Evolutionary conservation across 2,329 filamentous ascomycete genomes (phyloP).

Genomic region (Cadophora gregata): DNA sequence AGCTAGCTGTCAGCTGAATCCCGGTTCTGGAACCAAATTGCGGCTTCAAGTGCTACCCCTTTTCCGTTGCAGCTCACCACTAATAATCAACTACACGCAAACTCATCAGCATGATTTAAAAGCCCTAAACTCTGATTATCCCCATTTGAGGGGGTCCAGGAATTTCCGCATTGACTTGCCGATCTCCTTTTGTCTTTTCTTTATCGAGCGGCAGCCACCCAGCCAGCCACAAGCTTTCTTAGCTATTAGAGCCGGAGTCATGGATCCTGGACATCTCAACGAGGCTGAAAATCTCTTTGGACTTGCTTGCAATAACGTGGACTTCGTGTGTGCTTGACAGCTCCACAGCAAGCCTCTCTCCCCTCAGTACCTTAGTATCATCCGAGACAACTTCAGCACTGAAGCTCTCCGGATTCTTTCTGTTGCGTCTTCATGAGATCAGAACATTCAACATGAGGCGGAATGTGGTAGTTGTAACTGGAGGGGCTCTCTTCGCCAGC

Average conservation of each 20-base stretch:
- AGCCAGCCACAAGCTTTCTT: not conserved
- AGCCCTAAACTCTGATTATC: not conserved
- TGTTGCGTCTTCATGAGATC: not conserved
- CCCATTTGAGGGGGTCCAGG: not conserved
- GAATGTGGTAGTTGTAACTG: not conserved
- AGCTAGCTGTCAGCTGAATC: not conserved
- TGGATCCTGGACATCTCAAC: not conserved
- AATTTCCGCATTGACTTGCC: not conserved
- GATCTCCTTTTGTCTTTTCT: not conserved
- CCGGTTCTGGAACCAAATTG: not conserved
- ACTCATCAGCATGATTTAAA: not conserved
- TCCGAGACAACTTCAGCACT: not conserved
- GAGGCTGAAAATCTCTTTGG: not conserved
- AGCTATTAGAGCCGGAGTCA: not conserved
- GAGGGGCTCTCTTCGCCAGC: slow-evolving; percentile 1
- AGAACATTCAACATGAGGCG: slow-evolving; percentile 2
- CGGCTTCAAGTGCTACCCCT: not conserved
- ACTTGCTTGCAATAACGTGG: not conserved
- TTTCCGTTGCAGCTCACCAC: not conserved
- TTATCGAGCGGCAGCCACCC: not conserved
- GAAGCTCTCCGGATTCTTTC: not conserved
- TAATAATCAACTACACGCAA: not conserved
- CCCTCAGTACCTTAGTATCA: not conserved
- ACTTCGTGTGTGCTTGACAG: not conserved
- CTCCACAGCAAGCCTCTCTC: not conserved